Conservation (phyloP, 2,329 filamentous ascomycete genomes). For the Plenodomus tracheiphilus region DNA sequence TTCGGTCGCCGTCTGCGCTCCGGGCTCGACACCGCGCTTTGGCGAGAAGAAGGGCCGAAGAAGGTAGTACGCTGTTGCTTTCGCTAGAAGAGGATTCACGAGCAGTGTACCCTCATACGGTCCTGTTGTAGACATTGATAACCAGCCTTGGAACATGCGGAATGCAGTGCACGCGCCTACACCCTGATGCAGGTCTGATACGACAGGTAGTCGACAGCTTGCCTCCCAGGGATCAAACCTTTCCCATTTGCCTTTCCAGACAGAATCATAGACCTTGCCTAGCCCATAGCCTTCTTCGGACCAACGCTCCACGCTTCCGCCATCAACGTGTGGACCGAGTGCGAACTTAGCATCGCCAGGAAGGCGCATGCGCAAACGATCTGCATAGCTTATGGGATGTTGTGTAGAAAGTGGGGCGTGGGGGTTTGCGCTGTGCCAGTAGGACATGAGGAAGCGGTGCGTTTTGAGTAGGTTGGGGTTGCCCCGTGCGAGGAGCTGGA, state of each 20-base stretch:
- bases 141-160: slow-evolving; percentile 88
- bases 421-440: slow-evolving; percentile 53
- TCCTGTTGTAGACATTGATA: slow-evolving; percentile 73
- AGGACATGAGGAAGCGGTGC: slow-evolving; percentile 53
- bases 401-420: slow-evolving; percentile 48
- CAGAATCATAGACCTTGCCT: slow-evolving; percentile 69
- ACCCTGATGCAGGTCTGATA: slow-evolving; percentile 77
- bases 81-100: slow-evolving; percentile 76
- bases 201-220: slow-evolving; percentile 66
- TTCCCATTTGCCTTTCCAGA: slow-evolving; percentile 79
- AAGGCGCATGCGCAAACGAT: slow-evolving; percentile 57
- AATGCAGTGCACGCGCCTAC: slow-evolving; percentile 83
- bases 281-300: slow-evolving; percentile 63
- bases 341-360: slow-evolving; percentile 57
- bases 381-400: slow-evolving; percentile 54
- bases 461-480: slow-evolving; percentile 53
- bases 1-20: slow-evolving; percentile 38
- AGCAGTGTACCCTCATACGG: slow-evolving; percentile 78
- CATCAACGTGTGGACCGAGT: slow-evolving; percentile 61
- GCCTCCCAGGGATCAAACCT: slow-evolving; percentile 82
- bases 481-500: slow-evolving; percentile 52
- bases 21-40: slow-evolving; percentile 42
- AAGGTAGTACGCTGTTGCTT: slow-evolving; percentile 78
- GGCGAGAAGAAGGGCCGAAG: slow-evolving; percentile 81
- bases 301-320: slow-evolving; percentile 57